Base-by-base conservation (phyloP, 345 rosid species). In the Cardamine resedifolia region DNA sequence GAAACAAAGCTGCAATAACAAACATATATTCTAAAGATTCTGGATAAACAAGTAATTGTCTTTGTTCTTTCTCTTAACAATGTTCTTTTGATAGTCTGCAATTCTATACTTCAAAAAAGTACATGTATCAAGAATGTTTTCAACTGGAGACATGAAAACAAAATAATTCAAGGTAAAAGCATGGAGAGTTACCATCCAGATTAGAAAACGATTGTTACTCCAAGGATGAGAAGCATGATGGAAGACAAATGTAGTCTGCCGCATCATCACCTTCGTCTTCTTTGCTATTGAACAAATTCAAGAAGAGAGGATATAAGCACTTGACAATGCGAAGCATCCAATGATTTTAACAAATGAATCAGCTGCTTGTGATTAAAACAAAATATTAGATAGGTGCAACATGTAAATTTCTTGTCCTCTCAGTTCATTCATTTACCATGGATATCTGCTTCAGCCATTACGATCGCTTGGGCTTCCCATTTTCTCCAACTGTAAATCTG, bases 211-310 rank as follows among this genome's bases (percentile, higher is more conserved):
- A 76, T 89, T 90, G 83, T 86, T 80, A 81, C 92, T 93, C 97
- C 97, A 90, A 69, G 97, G 98, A 86, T 93, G 98, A 75, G 97
- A 87, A 24, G 97, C 79, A 79, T 85, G 96, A 70, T 93, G 98
- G 85, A 93, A 85, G 20, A 93, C 82, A 58, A 93, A 90, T 47
- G 98, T 93, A 18, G 92, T 49, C 57, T 90, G 98, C 51, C 94
- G 80, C 79, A 61, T 79, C 90, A 89, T 89, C 73, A 88, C 88
- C 74, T 82, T 86, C 62, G 16, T 71, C 81, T 73, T 84, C 86
- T 83, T 93, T 66, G 82, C 98, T 93, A 52, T 59, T 47, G 59
- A 52, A 75, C 30, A 48, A 66, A 34, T 18, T 41, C 57, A 47
- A 63, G 27, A 55, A 48, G 23, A 69, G 23, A 71, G 36, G 59